Evolutionary conservation across 1,284 basidiomycete species (phyloP).

Genomic region (Moniliella sp.): DNA sequence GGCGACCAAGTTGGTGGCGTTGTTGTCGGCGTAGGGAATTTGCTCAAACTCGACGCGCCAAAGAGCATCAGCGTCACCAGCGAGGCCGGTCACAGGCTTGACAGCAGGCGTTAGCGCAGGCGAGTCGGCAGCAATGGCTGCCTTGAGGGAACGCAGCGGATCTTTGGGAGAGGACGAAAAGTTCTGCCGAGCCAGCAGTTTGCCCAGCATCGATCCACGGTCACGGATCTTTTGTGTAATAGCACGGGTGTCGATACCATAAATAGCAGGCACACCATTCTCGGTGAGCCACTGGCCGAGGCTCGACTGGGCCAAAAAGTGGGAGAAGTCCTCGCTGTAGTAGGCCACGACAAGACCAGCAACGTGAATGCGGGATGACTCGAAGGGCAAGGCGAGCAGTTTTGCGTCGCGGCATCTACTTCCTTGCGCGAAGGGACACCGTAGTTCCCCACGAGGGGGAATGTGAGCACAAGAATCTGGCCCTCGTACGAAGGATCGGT

Average conservation of each 20-base stretch:
- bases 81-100: conserved; percentile 3
- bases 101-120: too few species aligned
- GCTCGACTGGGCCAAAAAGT: conserved; percentile 74
- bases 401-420: conserved; percentile 34
- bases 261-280: conserved; percentile 79
- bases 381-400: conserved; percentile 45
- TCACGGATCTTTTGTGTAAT: conserved; percentile 89
- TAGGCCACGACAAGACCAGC: conserved; percentile 77
- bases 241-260: conserved; percentile 84
- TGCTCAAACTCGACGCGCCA: conserved; percentile 68
- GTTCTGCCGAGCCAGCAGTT: conserved; percentile 35
- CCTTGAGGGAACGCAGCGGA: too few species aligned
- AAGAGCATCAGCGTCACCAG: conserved; percentile 2
- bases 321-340: conserved; percentile 68
- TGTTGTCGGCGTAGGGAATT: conserved; percentile 68
- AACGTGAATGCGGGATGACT: conserved; percentile 81
- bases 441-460: conserved; percentile 91
- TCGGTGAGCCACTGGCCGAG: conserved; percentile 84
- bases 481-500: conserved; percentile 97
- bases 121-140: too few species aligned
- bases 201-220: conserved; percentile 63
- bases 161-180: too few species aligned
- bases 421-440: conserved; percentile 64
- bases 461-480: conserved; percentile 90
- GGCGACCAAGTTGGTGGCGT: conserved; percentile 71